These are phyloP conservation scores for Gossypium gossypioides DNA, from an alignment of 441 rosid species.

Conservation along the genomic window DNA sequence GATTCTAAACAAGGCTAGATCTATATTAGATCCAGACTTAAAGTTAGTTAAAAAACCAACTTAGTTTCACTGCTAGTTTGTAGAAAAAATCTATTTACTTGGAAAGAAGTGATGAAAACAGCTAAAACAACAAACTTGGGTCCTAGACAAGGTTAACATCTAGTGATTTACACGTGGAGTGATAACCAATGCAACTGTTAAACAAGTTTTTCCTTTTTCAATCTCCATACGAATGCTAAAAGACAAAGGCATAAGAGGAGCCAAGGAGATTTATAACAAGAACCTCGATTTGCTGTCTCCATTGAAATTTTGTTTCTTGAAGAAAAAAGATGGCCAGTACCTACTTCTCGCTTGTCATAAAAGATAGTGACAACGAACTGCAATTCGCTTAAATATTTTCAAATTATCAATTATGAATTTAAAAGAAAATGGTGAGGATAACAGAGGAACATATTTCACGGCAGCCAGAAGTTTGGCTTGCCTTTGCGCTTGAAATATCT, in stretches of 20 bases:
- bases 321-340: no score
- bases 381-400: background rate
- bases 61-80: background rate
- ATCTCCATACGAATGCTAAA: background rate
- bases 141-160: background rate
- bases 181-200: background rate
- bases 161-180: background rate
- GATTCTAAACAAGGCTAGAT: background rate
- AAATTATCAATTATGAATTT: background rate
- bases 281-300: background rate
- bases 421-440: background rate
- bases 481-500: background rate
- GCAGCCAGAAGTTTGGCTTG: background rate
- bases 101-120: background rate
- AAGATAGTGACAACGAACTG: background rate
- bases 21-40: background rate
- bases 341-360: no score
- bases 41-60: background rate
- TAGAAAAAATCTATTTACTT: background rate
- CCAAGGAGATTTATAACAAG: background rate
- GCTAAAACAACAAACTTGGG: background rate
- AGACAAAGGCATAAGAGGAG: background rate
- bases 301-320: background rate
- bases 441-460: background rate
- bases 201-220: background rate